phyloP scores from a whole-genome alignment of 495 filamentous ascomycete genomes.

The Aspergillus saccharolyticus region DNA sequence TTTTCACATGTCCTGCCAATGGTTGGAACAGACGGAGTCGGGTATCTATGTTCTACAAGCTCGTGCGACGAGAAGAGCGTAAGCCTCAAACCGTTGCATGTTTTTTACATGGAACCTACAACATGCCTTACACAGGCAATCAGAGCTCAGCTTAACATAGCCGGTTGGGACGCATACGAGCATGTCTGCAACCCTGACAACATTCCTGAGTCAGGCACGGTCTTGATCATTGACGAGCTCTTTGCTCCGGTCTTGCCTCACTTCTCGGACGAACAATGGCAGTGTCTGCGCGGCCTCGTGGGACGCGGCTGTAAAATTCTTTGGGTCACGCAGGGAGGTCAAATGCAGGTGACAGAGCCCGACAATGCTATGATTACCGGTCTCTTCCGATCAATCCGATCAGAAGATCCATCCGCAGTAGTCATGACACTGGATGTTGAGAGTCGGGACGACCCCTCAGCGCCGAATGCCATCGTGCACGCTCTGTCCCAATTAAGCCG shows the following conservation, averaged over 20 bases:
- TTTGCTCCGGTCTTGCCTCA: constrained; percentile 2
- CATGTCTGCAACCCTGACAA: background rate
- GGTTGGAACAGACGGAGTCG: background rate
- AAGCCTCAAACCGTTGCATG: background rate
- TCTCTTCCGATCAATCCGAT: constrained; percentile 22
- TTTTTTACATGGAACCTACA: background rate
- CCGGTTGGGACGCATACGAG: background rate
- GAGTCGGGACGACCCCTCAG: constrained; percentile 5
- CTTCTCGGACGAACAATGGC: constrained; percentile 6
- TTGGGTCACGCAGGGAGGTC: constrained; percentile 33
- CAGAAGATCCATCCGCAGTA: constrained; percentile 21
- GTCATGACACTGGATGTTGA: constrained; percentile 33
- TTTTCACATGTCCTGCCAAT: background rate
- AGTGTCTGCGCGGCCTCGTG: background rate
- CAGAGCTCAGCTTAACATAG: background rate
- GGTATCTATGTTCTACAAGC: background rate
- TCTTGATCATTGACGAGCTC: constrained; percentile 3
- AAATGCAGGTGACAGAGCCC: constrained; percentile 25
- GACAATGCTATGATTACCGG: constrained; percentile 25
- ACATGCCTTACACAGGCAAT: background rate
- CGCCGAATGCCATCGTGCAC: background rate
- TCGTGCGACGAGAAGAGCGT: background rate
- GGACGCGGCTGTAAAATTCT: constrained; percentile 10
- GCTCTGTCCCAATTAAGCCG: constrained; percentile 7
- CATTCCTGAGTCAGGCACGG: background rate